Conservation (phyloP, 306 rosid species). For the Benincasa hispida region DNA sequence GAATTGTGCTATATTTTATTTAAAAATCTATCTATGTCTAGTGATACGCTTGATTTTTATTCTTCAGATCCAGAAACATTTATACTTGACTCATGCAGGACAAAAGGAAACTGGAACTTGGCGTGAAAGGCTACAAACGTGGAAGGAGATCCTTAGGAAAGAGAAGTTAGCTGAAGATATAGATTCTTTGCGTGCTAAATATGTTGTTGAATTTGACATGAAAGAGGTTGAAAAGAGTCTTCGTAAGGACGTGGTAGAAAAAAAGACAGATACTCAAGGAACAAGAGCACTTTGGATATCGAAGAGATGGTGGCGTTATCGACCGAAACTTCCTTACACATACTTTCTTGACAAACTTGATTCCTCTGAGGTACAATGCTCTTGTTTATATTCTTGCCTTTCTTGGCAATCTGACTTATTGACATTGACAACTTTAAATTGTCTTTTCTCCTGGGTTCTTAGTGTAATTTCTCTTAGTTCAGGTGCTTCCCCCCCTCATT, state of each 20-base stretch:
- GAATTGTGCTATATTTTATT: not conserved
- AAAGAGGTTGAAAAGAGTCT: slow-evolving; percentile 95
- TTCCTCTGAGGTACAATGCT: slow-evolving; percentile 65
- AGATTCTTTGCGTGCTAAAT: slow-evolving; percentile 51
- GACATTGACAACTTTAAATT: not conserved
- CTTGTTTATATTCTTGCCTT: slow-evolving; percentile 10
- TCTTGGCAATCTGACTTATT: slow-evolving; percentile 1
- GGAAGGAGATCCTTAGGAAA: slow-evolving; percentile 67
- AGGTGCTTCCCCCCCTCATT: not conserved
- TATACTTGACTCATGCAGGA: slow-evolving; percentile 29
- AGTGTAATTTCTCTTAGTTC: not conserved
- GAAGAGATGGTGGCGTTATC: slow-evolving; percentile 97
- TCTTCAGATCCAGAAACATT: not conserved
- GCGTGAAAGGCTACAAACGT: slow-evolving; percentile 67
- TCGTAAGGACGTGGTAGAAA: slow-evolving; percentile 74
- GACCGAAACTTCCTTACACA: slow-evolving; percentile 84
- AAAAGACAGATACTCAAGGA: slow-evolving; percentile 43
- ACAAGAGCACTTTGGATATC: slow-evolving; percentile 77
- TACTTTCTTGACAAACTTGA: slow-evolving; percentile 85
- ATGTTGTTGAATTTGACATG: slow-evolving; percentile 90
- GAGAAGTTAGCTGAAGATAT: slow-evolving; percentile 52
- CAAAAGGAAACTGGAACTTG: slow-evolving; percentile 48
- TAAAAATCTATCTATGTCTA: not conserved
- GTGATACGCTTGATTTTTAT: not conserved
- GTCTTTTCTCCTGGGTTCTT: not conserved